phyloP scores from a whole-genome alignment of 116 monocot genomes.

The Zostera marina region DNA sequence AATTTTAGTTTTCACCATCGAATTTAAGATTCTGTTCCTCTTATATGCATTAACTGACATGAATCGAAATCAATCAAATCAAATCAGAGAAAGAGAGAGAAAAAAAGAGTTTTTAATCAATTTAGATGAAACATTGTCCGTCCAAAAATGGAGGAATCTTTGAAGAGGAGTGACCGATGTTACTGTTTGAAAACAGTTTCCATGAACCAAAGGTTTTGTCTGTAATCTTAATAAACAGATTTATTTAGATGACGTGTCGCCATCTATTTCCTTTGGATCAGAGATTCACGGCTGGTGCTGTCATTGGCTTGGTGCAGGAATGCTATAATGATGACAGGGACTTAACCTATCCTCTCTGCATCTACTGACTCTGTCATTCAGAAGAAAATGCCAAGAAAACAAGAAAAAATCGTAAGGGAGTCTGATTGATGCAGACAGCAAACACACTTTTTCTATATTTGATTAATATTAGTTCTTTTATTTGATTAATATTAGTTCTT shows the following conservation, averaged over 20 bases:
- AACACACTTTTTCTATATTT: too few relatives aligned
- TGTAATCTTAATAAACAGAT: too few relatives aligned
- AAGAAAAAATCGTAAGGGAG: too few relatives aligned
- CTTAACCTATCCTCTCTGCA: conserved; percentile 2
- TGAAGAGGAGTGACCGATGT: not conserved
- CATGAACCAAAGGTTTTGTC: not conserved
- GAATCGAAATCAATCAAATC: too few relatives aligned
- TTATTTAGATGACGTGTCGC: not conserved
- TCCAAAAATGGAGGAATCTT: not conserved
- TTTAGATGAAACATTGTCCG: not conserved
- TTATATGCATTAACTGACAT: too few relatives aligned
- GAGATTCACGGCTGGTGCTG: conserved; percentile 5
- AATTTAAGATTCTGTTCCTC: not conserved
- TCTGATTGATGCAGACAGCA: too few relatives aligned
- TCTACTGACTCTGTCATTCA: too few relatives aligned
- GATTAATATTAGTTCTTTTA: too few relatives aligned
- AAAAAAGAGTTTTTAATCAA: too few relatives aligned
- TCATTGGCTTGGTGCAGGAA: not conserved
- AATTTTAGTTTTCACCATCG: not conserved
- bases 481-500: too few relatives aligned
- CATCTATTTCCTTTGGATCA: conserved; percentile 6
- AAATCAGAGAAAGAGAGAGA: too few relatives aligned
- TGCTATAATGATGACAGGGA: conserved; percentile 1
- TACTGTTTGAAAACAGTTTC: not conserved
- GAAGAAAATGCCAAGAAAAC: too few relatives aligned